phyloP scores from a whole-genome alignment of 768 basidiomycete species.

The Amanita thiersii region DNA sequence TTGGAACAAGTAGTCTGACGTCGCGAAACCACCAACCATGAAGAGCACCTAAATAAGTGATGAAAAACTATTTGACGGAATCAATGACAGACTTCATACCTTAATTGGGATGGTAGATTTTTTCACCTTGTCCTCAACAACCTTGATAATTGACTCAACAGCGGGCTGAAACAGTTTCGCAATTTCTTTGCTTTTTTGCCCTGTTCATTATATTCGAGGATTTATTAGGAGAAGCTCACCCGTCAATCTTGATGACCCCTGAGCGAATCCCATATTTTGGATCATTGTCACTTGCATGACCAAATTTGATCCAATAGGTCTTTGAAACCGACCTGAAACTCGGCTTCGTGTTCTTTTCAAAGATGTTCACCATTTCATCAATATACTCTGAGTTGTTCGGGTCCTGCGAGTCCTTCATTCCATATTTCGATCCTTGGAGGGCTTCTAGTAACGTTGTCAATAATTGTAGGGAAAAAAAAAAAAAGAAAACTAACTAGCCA shows the following conservation, averaged over 20 bases:
- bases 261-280: conserved; percentile 12
- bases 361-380: conserved; percentile 13
- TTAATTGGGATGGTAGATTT: conserved; percentile 12
- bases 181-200: conserved; percentile 9
- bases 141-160: conserved; percentile 13
- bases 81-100: background rate
- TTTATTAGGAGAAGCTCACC: conserved; percentile 8
- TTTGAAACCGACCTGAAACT: too few species aligned
- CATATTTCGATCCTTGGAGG: background rate
- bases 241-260: conserved; percentile 15
- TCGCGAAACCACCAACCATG: conserved; percentile 19
- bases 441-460: too few species aligned
- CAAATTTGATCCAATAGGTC: conserved; percentile 16
- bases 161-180: conserved; percentile 17
- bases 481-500: background rate
- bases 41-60: conserved; percentile 12
- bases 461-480: too few species aligned
- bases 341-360: conserved; percentile 17
- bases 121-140: conserved; percentile 11
- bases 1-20: too few species aligned
- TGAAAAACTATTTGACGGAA: background rate
- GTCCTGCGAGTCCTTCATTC: conserved; percentile 4
- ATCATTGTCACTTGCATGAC: conserved; percentile 14
- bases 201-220: background rate
- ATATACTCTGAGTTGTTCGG: conserved; percentile 14